phyloP scores from a whole-genome alignment of 768 basidiomycete genomes.

The Coprinopsis marcescibilis region DNA sequence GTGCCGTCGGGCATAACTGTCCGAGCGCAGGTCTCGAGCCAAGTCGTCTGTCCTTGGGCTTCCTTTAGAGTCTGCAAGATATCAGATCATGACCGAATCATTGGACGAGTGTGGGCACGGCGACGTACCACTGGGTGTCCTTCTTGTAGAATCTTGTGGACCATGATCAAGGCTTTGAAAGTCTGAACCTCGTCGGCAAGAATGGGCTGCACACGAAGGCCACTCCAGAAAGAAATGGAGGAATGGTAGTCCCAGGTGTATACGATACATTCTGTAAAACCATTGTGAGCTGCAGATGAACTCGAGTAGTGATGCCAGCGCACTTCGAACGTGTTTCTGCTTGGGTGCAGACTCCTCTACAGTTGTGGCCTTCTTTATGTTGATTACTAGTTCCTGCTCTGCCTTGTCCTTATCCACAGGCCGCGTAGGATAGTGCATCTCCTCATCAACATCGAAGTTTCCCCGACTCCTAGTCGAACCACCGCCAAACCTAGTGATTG shows the following conservation, averaged over 20 bases:
- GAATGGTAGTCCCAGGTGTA: slow-evolving; percentile 99
- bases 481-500: slow-evolving; percentile 34
- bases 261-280: slow-evolving; percentile 81
- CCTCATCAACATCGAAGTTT: slow-evolving; percentile 70
- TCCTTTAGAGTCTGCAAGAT: slow-evolving; percentile 82
- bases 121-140: slow-evolving; percentile 82
- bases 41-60: slow-evolving; percentile 92
- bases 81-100: slow-evolving; percentile 8
- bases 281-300: slow-evolving; percentile 11
- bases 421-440: slow-evolving; percentile 90
- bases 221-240: slow-evolving; percentile 97
- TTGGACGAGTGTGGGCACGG: slow-evolving; percentile 3
- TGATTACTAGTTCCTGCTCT: slow-evolving; percentile 86
- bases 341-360: slow-evolving; percentile 95
- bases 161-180: slow-evolving; percentile 95
- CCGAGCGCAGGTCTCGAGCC: slow-evolving; percentile 95
- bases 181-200: slow-evolving; percentile 96
- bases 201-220: slow-evolving; percentile 93
- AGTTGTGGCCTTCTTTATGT: slow-evolving; percentile 98
- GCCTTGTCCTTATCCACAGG: slow-evolving; percentile 99
- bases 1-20: slow-evolving; percentile 75
- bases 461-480: slow-evolving; percentile 29
- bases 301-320: slow-evolving; percentile 24
- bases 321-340: slow-evolving; percentile 99
- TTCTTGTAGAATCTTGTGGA: slow-evolving; percentile 97